Evolutionary conservation across 179 eudicot species (phyloP).

Genomic region (Gypsophila paniculata): DNA sequence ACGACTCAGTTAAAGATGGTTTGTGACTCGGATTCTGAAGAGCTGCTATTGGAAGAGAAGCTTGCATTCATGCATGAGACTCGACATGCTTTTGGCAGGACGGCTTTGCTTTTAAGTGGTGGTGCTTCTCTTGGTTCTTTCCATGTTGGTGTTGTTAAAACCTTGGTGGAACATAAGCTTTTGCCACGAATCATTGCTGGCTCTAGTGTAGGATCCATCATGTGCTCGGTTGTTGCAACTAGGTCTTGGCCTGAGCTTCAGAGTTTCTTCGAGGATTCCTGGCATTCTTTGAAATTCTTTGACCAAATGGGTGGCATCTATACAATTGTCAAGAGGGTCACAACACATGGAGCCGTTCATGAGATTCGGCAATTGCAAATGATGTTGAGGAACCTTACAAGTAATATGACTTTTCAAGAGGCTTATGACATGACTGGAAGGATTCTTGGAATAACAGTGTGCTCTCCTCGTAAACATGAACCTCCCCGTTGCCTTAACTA

Average conservation of each 20-base stretch:
- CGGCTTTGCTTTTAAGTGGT: conserved; percentile 92
- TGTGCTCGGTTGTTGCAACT: conserved; percentile 85
- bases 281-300: conserved; percentile 78
- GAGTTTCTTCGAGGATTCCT: conserved; percentile 84
- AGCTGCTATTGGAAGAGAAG: conserved; percentile 86
- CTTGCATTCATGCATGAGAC: conserved; percentile 97
- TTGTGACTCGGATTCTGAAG: conserved; percentile 87
- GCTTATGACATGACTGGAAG: conserved; percentile 95
- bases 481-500: conserved; percentile 95
- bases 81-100: conserved; percentile 92
- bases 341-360: conserved; percentile 77
- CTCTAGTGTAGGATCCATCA: conserved; percentile 90
- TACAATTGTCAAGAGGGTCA: conserved; percentile 64
- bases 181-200: conserved; percentile 90
- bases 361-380: conserved; percentile 84
- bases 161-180: conserved; percentile 85
- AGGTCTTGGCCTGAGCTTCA: conserved; percentile 97
- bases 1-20: conserved; percentile 86
- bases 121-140: conserved; percentile 96
- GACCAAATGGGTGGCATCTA: conserved; percentile 88
- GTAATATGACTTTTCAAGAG: conserved; percentile 86
- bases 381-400: conserved; percentile 72
- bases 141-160: conserved; percentile 88
- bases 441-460: conserved; percentile 84
- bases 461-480: conserved; percentile 93